Evolutionary conservation across 495 filamentous ascomycete genomes (phyloP).

Genomic region (Extremus antarcticus): DNA sequence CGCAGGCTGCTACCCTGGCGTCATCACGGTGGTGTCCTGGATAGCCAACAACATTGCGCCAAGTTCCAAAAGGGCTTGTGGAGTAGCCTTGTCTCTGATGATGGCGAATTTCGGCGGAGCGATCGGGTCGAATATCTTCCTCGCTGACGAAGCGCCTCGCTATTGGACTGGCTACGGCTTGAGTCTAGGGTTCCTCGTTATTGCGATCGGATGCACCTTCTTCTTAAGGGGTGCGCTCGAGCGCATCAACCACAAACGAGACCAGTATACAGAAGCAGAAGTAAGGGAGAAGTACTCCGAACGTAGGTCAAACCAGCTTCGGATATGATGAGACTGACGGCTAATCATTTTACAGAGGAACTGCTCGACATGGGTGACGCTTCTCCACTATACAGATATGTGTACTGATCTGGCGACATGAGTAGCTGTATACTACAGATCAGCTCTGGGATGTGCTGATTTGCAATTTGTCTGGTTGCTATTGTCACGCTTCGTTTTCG

Average conservation of each 20-base stretch:
- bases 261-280: background rate
- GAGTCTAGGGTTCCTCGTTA: conserved; percentile 53
- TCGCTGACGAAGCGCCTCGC: background rate
- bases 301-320: background rate
- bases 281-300: background rate
- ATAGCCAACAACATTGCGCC: conserved; percentile 60
- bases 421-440: too few relatives aligned
- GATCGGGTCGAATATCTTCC: conserved; percentile 3
- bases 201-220: conserved; percentile 47
- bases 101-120: conserved; percentile 22
- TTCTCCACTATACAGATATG: background rate
- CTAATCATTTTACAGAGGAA: background rate
- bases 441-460: too few relatives aligned
- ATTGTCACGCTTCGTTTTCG: too few relatives aligned
- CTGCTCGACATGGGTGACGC: background rate
- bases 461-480: too few relatives aligned
- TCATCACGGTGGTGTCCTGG: conserved; percentile 63
- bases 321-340: background rate
- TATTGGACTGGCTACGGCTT: conserved; percentile 53
- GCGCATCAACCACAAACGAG: conserved; percentile 40
- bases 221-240: conserved; percentile 46
- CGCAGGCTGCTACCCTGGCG: conserved; percentile 48
- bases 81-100: conserved; percentile 60
- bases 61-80: conserved; percentile 57
- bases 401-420: background rate